phyloP scores from a whole-genome alignment of 345 rosid genomes.

The Pistacia integerrima region DNA sequence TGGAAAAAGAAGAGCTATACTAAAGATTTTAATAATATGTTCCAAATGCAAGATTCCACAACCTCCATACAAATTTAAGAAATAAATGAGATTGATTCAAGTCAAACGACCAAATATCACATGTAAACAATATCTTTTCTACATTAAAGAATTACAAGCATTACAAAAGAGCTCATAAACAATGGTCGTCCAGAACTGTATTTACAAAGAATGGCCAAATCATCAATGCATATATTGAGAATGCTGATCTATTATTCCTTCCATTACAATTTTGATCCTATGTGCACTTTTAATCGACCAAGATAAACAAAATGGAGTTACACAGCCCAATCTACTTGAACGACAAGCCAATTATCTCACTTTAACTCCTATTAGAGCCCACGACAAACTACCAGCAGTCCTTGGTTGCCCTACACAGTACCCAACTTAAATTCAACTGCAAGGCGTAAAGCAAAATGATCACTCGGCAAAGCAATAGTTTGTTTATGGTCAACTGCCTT shows the following conservation, averaged over 20 bases:
- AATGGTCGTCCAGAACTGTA: conserved; percentile 13
- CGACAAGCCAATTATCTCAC: conserved; percentile 1
- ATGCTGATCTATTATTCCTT: neutral
- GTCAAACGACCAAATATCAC: neutral
- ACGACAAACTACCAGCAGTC: conserved; percentile 8
- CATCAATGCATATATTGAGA: neutral
- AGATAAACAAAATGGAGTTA: neutral
- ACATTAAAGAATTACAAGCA: conserved; percentile 1
- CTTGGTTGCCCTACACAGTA: conserved; percentile 10
- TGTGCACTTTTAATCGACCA: neutral
- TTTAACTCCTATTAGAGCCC: neutral
- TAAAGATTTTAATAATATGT: too few relatives aligned
- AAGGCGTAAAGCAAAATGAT: neutral
- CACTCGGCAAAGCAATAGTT: neutral
- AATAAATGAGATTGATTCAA: neutral
- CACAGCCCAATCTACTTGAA: conserved; percentile 4
- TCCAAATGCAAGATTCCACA: too few relatives aligned
- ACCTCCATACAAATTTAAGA: too few relatives aligned
- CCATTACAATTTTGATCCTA: conserved; percentile 1
- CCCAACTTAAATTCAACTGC: conserved; percentile 23
- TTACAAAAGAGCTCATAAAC: neutral
- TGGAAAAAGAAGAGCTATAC: too few relatives aligned
- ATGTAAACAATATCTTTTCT: neutral
- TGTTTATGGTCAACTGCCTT: neutral
- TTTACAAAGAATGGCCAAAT: conserved; percentile 29